phyloP scores from a whole-genome alignment of 179 eudicot genomes.

The Carnegiea gigantea region DNA sequence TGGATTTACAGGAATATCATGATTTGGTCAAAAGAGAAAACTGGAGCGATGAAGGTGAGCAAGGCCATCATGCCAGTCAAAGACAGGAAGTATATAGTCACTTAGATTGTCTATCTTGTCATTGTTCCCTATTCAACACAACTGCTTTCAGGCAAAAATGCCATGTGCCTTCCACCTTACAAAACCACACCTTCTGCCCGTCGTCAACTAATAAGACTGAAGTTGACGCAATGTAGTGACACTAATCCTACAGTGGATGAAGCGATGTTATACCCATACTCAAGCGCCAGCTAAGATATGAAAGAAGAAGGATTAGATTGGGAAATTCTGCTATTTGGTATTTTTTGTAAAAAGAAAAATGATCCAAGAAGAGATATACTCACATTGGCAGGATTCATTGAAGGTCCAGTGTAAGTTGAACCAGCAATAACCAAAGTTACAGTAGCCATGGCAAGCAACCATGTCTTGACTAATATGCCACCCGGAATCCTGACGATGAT shows the following conservation, averaged over 20 bases:
- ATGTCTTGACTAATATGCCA: conserved; percentile 54
- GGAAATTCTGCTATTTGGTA: background rate
- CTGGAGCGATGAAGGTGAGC: background rate
- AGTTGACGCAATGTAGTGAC: background rate
- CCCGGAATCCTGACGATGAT: conserved; percentile 67
- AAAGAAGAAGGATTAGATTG: background rate
- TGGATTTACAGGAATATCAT: background rate
- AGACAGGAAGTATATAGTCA: background rate
- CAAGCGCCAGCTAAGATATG: background rate
- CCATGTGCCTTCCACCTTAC: background rate
- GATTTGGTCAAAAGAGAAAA: background rate
- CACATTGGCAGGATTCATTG: conserved; percentile 97
- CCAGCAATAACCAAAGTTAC: conserved; percentile 68
- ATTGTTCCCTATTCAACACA: background rate
- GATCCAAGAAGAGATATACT: conserved; percentile 26
- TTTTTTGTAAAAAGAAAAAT: background rate
- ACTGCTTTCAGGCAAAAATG: background rate
- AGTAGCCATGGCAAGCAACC: conserved; percentile 72
- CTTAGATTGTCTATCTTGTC: background rate
- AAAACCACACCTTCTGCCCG: background rate
- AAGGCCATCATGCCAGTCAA: background rate
- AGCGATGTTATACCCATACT: too few relatives aligned
- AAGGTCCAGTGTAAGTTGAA: conserved; percentile 76
- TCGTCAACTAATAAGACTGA: background rate
- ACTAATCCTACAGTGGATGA: background rate